Percentiles rank a stretch among this genome's conserved stretches.
These are phyloP conservation scores for Dactylellina sp. DNA, from an alignment of 2,329 filamentous ascomycete genomes.

Conservation along the genomic window DNA sequence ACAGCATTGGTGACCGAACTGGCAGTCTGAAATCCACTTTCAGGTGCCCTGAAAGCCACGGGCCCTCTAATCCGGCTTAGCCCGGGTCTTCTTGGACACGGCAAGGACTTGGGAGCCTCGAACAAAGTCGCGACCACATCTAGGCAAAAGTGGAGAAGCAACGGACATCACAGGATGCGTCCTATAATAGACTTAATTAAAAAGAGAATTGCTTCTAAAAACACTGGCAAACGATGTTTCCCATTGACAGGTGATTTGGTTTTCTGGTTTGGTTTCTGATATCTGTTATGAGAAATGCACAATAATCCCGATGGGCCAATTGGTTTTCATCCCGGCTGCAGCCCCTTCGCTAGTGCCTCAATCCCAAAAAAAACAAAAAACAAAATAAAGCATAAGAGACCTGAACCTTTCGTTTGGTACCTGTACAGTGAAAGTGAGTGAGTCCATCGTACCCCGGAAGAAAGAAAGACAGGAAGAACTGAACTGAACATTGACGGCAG, in stretches of 20 bases:
- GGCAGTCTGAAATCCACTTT: conserved; percentile 9
- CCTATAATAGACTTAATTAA: conserved; percentile 22
- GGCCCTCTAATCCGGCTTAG: conserved; percentile 16
- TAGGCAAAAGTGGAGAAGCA: conserved; percentile 17
- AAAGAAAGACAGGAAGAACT: neutral
- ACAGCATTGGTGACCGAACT: conserved; percentile 15
- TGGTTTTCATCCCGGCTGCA: conserved; percentile 44
- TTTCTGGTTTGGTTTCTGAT: conserved; percentile 10
- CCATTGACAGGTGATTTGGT: too few relatives aligned
- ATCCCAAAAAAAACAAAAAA: neutral
- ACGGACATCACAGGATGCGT: conserved; percentile 1
- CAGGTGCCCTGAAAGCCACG: conserved; percentile 38
- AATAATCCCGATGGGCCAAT: conserved; percentile 30
- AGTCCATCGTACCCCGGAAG: neutral
- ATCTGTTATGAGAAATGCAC: conserved; percentile 4
- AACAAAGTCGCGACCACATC: conserved; percentile 1
- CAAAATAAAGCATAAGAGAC: neutral
- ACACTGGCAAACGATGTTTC: too few relatives aligned
- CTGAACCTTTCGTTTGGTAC: conserved; percentile 20
- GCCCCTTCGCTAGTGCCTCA: conserved; percentile 31
- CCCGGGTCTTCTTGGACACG: conserved; percentile 8
- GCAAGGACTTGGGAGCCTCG: conserved; percentile 10
- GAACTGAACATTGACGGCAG: conserved; percentile 18
- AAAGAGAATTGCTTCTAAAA: conserved; percentile 14
- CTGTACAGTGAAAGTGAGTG: too few relatives aligned